Evolutionary conservation across 805 yeast genomes (phyloP).

Genomic region (Lipomyces yamadae): DNA sequence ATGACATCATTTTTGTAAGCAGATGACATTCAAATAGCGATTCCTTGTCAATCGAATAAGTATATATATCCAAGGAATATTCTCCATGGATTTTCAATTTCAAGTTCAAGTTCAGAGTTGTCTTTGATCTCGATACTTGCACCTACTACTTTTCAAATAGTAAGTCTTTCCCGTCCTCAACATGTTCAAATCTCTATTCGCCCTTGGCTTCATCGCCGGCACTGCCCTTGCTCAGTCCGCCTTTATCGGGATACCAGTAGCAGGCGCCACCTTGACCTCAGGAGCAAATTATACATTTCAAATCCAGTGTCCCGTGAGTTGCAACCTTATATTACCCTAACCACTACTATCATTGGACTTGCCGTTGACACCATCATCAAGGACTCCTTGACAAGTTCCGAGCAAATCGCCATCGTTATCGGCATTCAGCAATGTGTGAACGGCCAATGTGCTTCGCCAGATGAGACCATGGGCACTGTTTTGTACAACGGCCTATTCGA

Average conservation of each 20-base stretch:
- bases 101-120: no score
- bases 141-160: no score
- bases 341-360: not conserved
- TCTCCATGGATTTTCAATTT: no score
- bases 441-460: not conserved
- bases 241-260: not conserved
- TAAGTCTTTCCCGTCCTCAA: no score
- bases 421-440: not conserved
- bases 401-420: not conserved
- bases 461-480: not conserved
- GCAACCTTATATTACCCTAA: not conserved
- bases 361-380: no score
- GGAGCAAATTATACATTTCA: not conserved
- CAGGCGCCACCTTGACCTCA: not conserved
- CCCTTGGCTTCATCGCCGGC: not conserved
- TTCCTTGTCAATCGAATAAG: no score
- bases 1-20: no score
- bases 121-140: no score
- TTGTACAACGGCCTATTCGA: not conserved
- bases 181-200: not conserved
- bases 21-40: no score
- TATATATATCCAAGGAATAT: no score
- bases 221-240: not conserved
- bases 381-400: not conserved
- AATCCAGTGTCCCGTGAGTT: not conserved